Conservation (phyloP, 2,329 filamentous ascomycete genomes). For the Fusarium stilboides region DNA sequence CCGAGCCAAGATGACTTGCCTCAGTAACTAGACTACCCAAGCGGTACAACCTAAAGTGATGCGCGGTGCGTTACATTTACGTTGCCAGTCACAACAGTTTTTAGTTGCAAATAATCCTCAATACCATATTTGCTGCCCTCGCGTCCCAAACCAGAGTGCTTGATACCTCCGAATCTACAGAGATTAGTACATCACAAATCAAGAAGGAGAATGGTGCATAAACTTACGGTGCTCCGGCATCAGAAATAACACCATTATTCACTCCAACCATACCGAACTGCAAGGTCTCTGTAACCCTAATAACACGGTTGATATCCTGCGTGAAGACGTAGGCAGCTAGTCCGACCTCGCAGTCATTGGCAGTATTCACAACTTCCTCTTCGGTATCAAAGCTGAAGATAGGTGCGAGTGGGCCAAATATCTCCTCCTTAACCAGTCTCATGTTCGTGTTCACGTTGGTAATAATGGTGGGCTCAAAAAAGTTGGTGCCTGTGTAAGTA, state of each 20-base stretch:
- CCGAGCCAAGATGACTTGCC: no score
- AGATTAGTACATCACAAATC: no score
- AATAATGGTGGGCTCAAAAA: constrained; percentile 79
- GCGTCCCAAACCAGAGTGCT: constrained; percentile 72
- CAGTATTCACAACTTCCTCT: constrained; percentile 71
- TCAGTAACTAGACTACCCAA: no score
- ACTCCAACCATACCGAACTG: constrained; percentile 80
- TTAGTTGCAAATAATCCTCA: constrained; percentile 72
- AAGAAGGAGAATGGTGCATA: no score
- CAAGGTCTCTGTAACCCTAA: constrained; percentile 76
- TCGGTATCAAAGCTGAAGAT: constrained; percentile 76
- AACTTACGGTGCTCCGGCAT: constrained; percentile 48
- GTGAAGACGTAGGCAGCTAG: constrained; percentile 78
- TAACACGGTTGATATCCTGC: constrained; percentile 76
- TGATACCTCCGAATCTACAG: constrained; percentile 70
- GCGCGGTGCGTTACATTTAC: constrained; percentile 23
- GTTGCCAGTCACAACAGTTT: constrained; percentile 65
- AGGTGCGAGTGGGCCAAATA: constrained; percentile 75
- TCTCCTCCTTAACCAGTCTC: constrained; percentile 72
- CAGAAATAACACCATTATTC: constrained; percentile 67
- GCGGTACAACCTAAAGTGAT: no score
- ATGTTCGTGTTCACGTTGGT: constrained; percentile 71
- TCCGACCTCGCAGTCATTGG: constrained; percentile 75
- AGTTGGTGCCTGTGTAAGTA: constrained; percentile 65
- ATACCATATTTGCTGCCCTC: constrained; percentile 74